Evolutionary conservation across 2,329 filamentous ascomycete genomes (phyloP), one percentile per base, ranked within the genome.

Genomic region (Penicillium crustosum): DNA sequence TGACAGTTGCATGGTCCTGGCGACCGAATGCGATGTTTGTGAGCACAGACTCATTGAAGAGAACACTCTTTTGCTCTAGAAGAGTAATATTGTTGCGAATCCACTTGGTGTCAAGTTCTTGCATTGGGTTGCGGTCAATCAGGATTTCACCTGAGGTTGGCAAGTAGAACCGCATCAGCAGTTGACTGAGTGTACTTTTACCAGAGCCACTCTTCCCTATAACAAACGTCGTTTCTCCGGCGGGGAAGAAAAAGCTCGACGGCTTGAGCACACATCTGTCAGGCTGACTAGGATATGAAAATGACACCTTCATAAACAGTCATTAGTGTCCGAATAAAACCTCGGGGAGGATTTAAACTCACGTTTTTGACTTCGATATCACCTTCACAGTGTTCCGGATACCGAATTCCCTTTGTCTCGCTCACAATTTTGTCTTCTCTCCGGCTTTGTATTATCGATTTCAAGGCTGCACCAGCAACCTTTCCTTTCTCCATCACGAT

Each of bases 121-220:
- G 70, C 2, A 94, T 76, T 0, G 84, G 76, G 2, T 82, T 71
- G 0, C 83, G 86, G 67, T 96, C 91, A 10, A 97, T 77, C 0
- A 82, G 70, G 17, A 97, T 86, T 0, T 83, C 73, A 0, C 93
- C 93, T 0, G 77, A 77, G 0, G 77, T 73, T 0, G 90, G 85
- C 7, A 84, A 78, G 68, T 97, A 96, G 65, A 95, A 89, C 13
- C 87, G 85, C 50, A 92, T 81, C 0, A 97, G 80, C 0, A 97
- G 80, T 68, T 91, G 91, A 1, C 89, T 87, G 1, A 97, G 70
- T 0, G 93, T 97, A 65, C 91, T 96, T 73, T 97, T 97, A 0
- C 93, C 93, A 2, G 91, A 96, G 0, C 94, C 94, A 68, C 91
- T 96, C 66, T 83, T 84, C 0, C 93, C 94, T 49, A 97, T 85